Evolutionary conservation across 345 rosid species (phyloP).

Genomic region (Sapria himalayana): DNA sequence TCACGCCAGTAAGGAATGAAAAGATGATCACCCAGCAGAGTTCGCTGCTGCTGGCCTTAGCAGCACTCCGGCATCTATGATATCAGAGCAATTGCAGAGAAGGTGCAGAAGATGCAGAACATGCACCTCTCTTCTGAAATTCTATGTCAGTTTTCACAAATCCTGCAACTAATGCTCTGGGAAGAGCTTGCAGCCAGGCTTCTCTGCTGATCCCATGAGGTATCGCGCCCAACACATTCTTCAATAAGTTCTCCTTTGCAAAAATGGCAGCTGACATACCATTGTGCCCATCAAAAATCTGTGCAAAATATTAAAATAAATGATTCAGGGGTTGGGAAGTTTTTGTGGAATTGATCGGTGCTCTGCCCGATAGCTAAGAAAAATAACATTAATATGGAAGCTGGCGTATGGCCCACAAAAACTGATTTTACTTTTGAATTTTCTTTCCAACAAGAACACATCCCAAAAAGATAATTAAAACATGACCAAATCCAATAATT

Average conservation of each 20-base stretch:
- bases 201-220: constrained; percentile 53
- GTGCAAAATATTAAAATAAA: constrained; percentile 5
- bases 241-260: constrained; percentile 61
- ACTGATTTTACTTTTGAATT: too few relatives aligned
- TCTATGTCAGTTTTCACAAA: constrained; percentile 98
- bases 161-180: constrained; percentile 90
- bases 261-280: constrained; percentile 96
- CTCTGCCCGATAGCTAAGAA: too few relatives aligned
- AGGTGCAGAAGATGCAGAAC: constrained; percentile 1
- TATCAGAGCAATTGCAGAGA: background rate
- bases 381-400: too few relatives aligned
- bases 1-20: constrained; percentile 1
- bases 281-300: constrained; percentile 97
- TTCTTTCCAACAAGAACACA: too few relatives aligned
- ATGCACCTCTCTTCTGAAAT: constrained; percentile 78
- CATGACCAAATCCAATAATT: too few relatives aligned
- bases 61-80: too few relatives aligned
- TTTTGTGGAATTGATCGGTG: too few relatives aligned
- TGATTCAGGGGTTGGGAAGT: too few relatives aligned
- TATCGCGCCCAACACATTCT: constrained; percentile 80
- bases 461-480: too few relatives aligned
- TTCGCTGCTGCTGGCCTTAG: too few relatives aligned
- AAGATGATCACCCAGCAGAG: too few relatives aligned
- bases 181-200: constrained; percentile 98
- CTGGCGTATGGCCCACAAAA: too few relatives aligned